Evolutionary conservation across 192 early-diverging fungal genomes (phyloP).

Genomic region (Backusella westeae): DNA sequence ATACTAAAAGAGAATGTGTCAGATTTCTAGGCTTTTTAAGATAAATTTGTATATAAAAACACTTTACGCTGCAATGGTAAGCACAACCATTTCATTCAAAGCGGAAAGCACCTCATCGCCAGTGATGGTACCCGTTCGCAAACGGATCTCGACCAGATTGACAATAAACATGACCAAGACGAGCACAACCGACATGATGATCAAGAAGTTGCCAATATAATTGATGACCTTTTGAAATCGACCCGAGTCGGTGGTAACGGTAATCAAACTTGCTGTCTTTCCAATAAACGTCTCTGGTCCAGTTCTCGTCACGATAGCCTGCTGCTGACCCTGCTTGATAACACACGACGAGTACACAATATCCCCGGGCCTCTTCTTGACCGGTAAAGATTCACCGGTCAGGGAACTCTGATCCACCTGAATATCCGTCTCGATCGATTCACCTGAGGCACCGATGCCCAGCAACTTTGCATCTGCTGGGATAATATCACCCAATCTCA

Average conservation of each 20-base stretch:
- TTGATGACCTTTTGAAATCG: conserved; percentile 80
- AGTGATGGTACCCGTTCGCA: conserved; percentile 39
- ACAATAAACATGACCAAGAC: conserved; percentile 55
- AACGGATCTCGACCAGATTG: conserved; percentile 23
- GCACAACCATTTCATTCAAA: conserved; percentile 63
- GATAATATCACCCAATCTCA: conserved; percentile 75
- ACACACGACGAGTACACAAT: conserved; percentile 69
- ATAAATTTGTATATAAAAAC: not conserved
- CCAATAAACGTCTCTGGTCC: conserved; percentile 74
- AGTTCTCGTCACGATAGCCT: conserved; percentile 69
- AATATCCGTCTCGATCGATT: conserved; percentile 47
- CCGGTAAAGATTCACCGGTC: conserved; percentile 74
- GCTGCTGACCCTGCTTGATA: conserved; percentile 73
- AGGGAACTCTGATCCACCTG: conserved; percentile 74
- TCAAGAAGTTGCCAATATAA: conserved; percentile 74
- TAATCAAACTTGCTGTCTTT: conserved; percentile 67
- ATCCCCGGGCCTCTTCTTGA: conserved; percentile 51
- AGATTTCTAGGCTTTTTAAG: too few relatives aligned
- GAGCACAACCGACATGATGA: conserved; percentile 56
- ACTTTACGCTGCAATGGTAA: conserved; percentile 67
- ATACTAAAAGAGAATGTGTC: conserved; percentile 39
- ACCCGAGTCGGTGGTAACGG: conserved; percentile 64
- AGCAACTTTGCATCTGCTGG: conserved; percentile 65
- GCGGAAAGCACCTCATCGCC: conserved; percentile 52
- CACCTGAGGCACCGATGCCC: conserved; percentile 50